These are phyloP conservation scores for Dorcoceras hygrometricum DNA, from an alignment of 257 asterid genomes.

Conservation along the genomic window DNA sequence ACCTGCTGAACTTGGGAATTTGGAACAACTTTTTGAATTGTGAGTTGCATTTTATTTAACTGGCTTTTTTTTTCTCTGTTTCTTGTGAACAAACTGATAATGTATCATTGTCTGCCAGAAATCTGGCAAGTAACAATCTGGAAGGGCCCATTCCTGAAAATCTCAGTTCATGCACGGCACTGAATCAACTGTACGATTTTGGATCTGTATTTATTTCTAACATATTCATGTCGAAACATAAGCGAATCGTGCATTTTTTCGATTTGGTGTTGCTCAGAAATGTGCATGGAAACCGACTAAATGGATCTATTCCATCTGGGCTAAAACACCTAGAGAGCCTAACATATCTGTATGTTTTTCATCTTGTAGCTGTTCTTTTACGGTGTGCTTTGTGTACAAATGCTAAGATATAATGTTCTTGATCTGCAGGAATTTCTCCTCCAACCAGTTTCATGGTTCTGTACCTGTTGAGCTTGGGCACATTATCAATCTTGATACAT, in stretches of 20 bases:
- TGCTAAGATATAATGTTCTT: not conserved
- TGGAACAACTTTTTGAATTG: slow-evolving; percentile 95
- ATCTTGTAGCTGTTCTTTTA: not conserved
- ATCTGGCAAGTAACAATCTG: slow-evolving; percentile 75
- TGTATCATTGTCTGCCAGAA: slow-evolving; percentile 42
- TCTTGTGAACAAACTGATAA: not conserved
- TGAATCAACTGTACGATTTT: slow-evolving; percentile 77
- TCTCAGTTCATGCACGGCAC: slow-evolving; percentile 88
- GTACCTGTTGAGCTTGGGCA: slow-evolving; percentile 80
- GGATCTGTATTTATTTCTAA: not conserved
- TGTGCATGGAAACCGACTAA: slow-evolving; percentile 78
- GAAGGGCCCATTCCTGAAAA: slow-evolving; percentile 92
- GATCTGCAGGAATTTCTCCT: slow-evolving; percentile 70
- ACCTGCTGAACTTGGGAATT: slow-evolving; percentile 83
- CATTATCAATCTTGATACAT: slow-evolving; percentile 81
- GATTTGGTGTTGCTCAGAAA: slow-evolving; percentile 44
- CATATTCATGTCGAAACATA: not conserved
- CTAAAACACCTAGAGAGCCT: slow-evolving; percentile 83
- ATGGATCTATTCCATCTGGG: slow-evolving; percentile 85
- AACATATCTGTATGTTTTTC: slow-evolving; percentile 68
- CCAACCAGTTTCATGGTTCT: slow-evolving; percentile 68
- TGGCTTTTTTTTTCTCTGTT: not conserved
- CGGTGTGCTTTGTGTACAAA: slow-evolving; percentile 5
- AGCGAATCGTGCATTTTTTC: not conserved
- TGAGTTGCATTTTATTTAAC: slow-evolving; percentile 30